Percentiles rank a stretch among this genome's conserved stretches.
phyloP scores from a whole-genome alignment of 345 rosid genomes.

The Eucalyptus regnans region DNA sequence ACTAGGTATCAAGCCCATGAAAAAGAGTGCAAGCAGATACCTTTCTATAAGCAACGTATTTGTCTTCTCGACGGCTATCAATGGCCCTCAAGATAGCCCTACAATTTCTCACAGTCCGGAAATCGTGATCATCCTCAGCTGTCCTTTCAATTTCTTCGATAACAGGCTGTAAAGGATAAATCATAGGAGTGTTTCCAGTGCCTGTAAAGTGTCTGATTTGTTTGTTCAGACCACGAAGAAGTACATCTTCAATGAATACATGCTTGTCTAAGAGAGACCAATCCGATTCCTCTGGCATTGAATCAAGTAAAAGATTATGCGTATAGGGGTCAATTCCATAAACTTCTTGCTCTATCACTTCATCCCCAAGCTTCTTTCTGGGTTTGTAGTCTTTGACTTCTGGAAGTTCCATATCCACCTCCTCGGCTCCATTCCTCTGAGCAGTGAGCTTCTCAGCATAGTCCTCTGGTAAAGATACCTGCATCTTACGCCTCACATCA shows the following conservation, averaged over 20 bases:
- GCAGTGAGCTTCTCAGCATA: constrained; percentile 89
- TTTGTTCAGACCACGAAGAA: constrained; percentile 74
- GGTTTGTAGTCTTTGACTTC: constrained; percentile 97
- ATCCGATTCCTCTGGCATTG: constrained; percentile 88
- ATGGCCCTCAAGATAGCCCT: constrained; percentile 79
- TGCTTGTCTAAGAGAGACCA: constrained; percentile 78
- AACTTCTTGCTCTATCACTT: constrained; percentile 97
- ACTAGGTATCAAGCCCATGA: neutral
- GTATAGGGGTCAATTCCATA: constrained; percentile 99
- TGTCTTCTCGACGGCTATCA: constrained; percentile 81
- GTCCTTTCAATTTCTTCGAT: constrained; percentile 67
- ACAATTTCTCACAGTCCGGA: constrained; percentile 54
- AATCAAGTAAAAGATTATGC: constrained; percentile 94
- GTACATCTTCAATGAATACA: constrained; percentile 73
- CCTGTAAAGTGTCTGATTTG: constrained; percentile 88
- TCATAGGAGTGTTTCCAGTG: constrained; percentile 87
- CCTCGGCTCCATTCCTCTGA: constrained; percentile 82
- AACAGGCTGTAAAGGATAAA: constrained; percentile 66
- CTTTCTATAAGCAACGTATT: constrained; percentile 95
- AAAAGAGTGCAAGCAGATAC: constrained; percentile 16
- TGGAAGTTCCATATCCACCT: constrained; percentile 99
- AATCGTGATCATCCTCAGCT: constrained; percentile 63
- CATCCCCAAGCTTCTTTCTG: constrained; percentile 78
- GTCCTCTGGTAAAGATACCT: constrained; percentile 90
- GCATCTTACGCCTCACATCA: constrained; percentile 83